phyloP scores from a whole-genome alignment of 768 basidiomycete genomes.

The Termitomyces sp. region DNA sequence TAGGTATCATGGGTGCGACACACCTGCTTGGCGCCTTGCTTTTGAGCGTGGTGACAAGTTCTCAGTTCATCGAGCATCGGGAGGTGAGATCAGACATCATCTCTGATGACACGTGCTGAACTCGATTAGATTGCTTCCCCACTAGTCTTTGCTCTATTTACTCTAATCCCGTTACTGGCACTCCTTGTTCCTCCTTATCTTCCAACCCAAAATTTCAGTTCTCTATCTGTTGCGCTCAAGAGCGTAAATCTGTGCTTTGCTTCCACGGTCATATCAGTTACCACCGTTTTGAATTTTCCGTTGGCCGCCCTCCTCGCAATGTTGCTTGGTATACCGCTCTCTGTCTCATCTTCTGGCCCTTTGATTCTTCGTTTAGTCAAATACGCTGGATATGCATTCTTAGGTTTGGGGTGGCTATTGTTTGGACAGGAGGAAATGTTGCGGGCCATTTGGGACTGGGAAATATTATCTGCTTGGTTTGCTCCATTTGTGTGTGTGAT shows the following conservation, averaged over 20 bases:
- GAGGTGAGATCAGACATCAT: constrained; percentile 30
- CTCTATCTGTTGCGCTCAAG: constrained; percentile 53
- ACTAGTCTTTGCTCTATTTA: constrained; percentile 25
- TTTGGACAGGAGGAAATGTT: constrained; percentile 40
- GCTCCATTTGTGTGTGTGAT: constrained; percentile 79
- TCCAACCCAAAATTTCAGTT: constrained; percentile 26
- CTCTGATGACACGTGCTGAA: not conserved
- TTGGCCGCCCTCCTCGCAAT: constrained; percentile 73
- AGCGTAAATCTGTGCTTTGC: constrained; percentile 77
- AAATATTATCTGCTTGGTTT: constrained; percentile 79
- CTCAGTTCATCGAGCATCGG: constrained; percentile 38
- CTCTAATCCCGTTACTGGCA: constrained; percentile 28
- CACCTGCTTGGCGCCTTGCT: constrained; percentile 51
- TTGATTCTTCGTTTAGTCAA: constrained; percentile 20
- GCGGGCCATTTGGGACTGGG: constrained; percentile 70
- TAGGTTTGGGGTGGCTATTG: constrained; percentile 61
- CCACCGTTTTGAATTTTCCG: constrained; percentile 90
- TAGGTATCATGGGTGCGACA: constrained; percentile 52
- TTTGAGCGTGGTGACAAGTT: constrained; percentile 44
- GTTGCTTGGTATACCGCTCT: constrained; percentile 63
- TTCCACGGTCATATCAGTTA: constrained; percentile 81
- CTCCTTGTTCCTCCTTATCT: constrained; percentile 23
- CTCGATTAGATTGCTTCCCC: constrained; percentile 19
- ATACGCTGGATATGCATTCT: constrained; percentile 38
- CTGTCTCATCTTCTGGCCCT: constrained; percentile 32